Percentiles rank a stretch among this genome's conserved stretches.
These are phyloP conservation scores for Zymoseptoria ardabiliae DNA, from an alignment of 2,329 filamentous ascomycete genomes.

Conservation along the genomic window DNA sequence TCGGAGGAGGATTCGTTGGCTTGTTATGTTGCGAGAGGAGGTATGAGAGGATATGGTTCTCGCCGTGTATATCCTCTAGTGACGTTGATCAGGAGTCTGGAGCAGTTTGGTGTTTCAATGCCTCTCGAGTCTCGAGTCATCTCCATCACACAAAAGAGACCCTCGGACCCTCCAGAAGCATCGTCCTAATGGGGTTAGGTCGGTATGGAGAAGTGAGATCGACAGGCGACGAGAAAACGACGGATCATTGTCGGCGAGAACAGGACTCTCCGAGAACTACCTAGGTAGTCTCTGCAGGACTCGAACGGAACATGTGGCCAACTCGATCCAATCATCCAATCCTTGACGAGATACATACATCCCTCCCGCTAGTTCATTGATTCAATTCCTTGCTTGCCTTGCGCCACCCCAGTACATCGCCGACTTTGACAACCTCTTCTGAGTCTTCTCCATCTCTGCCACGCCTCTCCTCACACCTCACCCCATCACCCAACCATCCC, in stretches of 20 bases:
- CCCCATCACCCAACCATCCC: conserved; percentile 7
- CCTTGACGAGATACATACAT: neutral
- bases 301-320: neutral
- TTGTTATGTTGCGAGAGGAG: neutral
- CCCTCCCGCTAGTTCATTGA: neutral
- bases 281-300: too few relatives aligned
- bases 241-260: neutral
- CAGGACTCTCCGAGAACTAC: too few relatives aligned
- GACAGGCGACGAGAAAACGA: neutral
- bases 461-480: conserved; percentile 1
- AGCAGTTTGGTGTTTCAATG: neutral
- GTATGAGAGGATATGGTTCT: neutral
- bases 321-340: too few relatives aligned
- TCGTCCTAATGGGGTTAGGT: neutral
- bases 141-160: neutral
- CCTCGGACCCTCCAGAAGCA: too few relatives aligned
- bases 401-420: neutral
- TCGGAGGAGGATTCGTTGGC: neutral
- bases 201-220: neutral
- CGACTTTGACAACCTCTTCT: conserved; percentile 1
- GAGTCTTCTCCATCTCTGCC: neutral
- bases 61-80: neutral
- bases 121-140: neutral
- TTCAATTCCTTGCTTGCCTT: neutral
- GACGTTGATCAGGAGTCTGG: neutral